Base-by-base conservation (phyloP, 1,139 yeast species). In the Candida sp. region DNA sequence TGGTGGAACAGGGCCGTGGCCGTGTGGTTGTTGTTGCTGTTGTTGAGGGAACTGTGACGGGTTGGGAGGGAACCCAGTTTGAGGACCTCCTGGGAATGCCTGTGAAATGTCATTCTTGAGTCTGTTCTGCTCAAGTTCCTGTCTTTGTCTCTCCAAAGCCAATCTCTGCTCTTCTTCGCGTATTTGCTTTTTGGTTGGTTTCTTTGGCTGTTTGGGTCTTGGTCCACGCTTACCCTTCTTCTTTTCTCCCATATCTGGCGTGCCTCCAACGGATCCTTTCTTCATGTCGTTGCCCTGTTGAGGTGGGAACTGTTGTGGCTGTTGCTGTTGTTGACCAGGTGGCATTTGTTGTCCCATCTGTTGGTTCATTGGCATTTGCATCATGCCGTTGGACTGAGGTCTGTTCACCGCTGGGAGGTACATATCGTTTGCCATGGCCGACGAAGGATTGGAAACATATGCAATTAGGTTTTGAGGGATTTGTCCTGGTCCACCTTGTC, bases 381-480 rank as follows among this genome's bases (percentile, higher is more conserved):
- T 39, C 31, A 31, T 42, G 2, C 42, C 41, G 27, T 31, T 43
- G 23, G 7, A 32, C 12, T 34, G 38, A 22, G 47, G 33, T 52
- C 52, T 35, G 45, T 54, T 59, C 1, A 55, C 54, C 17, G 59
- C 61, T 4, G 72, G 67, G 27, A 71, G 61, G 47, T 68, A 70
- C 11, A 62, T 61, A 5, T 73, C 73, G 39, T 59, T 63, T 0
- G 79, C 74, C 52, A 71, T 69, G 2, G 78, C 78, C 30, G 73
- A 63, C 34, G 75, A 62, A 48, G 77, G 80, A 52, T 70, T 73
- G 8, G 78, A 74, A 3, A 77, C 80, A 58, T 73, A 70, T 11
- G 75, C 77, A 40, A 78, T 77, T 42, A 84, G 73, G 47, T 83
- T 86, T 40, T 74, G 77, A 4, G 90, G 89, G 6, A 87, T 78